phyloP scores from a whole-genome alignment of 1,284 basidiomycete species.

The Malassezia brasiliensis region DNA sequence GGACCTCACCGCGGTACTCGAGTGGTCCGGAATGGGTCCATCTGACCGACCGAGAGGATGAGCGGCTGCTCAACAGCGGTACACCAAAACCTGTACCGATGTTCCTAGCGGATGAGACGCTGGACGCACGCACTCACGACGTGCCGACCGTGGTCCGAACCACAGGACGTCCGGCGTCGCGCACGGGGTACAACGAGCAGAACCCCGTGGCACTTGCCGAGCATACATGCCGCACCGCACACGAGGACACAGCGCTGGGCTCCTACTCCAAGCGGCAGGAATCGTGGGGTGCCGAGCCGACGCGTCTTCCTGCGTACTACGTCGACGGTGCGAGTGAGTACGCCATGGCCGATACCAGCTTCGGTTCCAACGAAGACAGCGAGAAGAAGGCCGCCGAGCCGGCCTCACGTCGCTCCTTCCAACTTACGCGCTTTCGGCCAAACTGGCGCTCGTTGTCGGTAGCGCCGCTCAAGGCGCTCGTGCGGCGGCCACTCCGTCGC shows the following conservation, averaged over 20 bases:
- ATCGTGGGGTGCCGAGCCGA: neutral
- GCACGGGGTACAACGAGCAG: neutral
- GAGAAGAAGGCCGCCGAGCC: neutral
- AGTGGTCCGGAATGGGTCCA: neutral
- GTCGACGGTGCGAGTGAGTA: neutral
- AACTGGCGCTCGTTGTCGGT: neutral
- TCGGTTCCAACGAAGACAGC: neutral
- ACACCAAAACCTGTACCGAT: neutral
- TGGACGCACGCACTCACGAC: neutral
- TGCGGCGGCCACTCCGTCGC: neutral
- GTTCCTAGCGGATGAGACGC: neutral
- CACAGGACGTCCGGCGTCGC: neutral
- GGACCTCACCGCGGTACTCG: neutral
- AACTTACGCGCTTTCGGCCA: neutral
- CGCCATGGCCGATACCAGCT: neutral
- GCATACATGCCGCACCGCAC: neutral
- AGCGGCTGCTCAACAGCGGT: neutral
- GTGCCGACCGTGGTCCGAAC: neutral
- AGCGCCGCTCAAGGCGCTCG: neutral
- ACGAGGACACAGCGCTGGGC: neutral
- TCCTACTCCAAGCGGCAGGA: conserved; percentile 1
- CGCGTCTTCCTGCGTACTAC: neutral
- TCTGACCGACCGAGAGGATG: neutral
- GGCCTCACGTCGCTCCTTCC: neutral
- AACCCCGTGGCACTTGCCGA: neutral